phyloP scores from a whole-genome alignment of 768 basidiomycete species.

The Russula sp. region DNA sequence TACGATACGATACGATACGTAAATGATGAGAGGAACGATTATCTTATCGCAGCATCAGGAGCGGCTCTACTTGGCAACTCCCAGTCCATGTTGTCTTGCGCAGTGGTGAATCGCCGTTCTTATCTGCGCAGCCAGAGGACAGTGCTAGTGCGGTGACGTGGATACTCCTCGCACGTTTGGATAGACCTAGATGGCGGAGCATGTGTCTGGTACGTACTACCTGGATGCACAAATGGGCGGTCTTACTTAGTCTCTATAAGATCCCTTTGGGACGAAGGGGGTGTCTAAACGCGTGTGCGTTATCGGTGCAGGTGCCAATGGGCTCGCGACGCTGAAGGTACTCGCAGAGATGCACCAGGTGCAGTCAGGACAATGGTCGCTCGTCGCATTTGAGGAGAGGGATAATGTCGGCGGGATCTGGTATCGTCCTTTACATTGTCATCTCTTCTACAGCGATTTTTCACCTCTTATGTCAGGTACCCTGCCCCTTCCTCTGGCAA shows the following conservation, averaged over 20 bases:
- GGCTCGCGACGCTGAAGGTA: conserved; percentile 63
- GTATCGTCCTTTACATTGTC: conserved; percentile 33
- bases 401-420: conserved; percentile 70
- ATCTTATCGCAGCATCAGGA: no score
- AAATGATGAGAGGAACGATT: no score
- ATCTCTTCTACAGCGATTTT: not conserved
- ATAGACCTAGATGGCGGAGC: conserved; percentile 1
- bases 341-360: conserved; percentile 54
- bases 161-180: not conserved
- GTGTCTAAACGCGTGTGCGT: conserved; percentile 48
- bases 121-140: no score
- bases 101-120: no score
- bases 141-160: not conserved
- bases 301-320: conserved; percentile 72
- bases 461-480: conserved; percentile 35
- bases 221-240: not conserved
- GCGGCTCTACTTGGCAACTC: no score
- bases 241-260: not conserved
- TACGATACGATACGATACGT: no score
- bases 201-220: conserved; percentile 3
- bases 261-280: not conserved
- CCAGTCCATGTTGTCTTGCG: no score
- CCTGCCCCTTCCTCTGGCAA: conserved; percentile 46
- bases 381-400: conserved; percentile 58
- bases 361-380: conserved; percentile 55